These are phyloP conservation scores for Colletotrichum aenigma DNA, from an alignment of 2,329 filamentous ascomycete genomes.

Conservation along the genomic window DNA sequence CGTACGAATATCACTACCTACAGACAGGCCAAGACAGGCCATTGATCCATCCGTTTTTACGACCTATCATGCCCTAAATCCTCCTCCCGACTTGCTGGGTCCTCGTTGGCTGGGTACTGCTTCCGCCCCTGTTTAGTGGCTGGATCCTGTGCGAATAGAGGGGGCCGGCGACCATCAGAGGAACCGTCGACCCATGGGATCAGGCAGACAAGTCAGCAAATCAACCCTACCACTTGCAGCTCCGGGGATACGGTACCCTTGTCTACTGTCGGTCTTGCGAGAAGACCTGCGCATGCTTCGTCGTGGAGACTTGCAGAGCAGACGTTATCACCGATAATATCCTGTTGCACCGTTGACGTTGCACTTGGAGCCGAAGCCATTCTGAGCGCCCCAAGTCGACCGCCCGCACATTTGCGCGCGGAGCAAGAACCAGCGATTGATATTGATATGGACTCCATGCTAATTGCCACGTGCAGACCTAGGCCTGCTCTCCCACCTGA, in stretches of 20 bases:
- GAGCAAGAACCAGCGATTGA: neutral
- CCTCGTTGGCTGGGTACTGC: neutral
- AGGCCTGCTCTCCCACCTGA: neutral
- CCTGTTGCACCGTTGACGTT: neutral
- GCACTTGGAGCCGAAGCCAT: neutral
- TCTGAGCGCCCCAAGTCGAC: neutral
- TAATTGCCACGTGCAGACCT: neutral
- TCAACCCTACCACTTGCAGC: neutral
- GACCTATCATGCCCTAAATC: neutral
- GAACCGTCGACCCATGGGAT: neutral
- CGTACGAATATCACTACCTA: neutral
- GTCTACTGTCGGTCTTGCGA: neutral
- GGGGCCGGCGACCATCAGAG: neutral
- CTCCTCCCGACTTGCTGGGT: neutral
- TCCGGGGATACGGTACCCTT: neutral
- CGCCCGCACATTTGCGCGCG: neutral
- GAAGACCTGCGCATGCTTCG: neutral
- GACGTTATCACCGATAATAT: neutral
- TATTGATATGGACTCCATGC: neutral
- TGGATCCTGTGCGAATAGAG: neutral
- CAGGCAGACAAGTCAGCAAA: neutral
- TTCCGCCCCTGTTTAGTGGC: neutral
- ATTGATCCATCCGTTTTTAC: neutral
- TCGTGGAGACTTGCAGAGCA: neutral
- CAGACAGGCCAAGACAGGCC: neutral